A percentile compares a stretch with the other conserved stretches of the same genome.
Conservation (phyloP, 768 basidiomycete genomes). For the Pisolithus tinctorius region DNA sequence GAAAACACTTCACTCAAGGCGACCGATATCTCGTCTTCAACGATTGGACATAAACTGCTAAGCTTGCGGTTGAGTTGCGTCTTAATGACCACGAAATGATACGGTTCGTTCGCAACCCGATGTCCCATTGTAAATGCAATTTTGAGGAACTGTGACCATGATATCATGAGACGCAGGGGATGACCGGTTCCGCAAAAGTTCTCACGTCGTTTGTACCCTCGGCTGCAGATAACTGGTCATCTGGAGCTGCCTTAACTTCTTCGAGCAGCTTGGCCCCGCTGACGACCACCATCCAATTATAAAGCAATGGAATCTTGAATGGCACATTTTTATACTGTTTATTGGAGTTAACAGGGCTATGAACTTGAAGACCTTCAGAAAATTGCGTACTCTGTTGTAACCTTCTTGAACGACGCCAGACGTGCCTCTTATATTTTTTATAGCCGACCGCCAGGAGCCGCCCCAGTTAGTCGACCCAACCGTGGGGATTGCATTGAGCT, state of each 20-base stretch:
- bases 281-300: conserved; percentile 35
- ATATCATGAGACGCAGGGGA: neutral
- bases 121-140: conserved; percentile 31
- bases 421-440: neutral
- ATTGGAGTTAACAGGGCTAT: neutral
- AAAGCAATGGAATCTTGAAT: conserved; percentile 22
- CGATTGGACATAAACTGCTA: conserved; percentile 29
- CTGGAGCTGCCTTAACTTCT: conserved; percentile 34
- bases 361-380: neutral
- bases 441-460: neutral
- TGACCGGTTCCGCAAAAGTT: neutral
- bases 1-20: conserved; percentile 35
- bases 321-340: conserved; percentile 18
- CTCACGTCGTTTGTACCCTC: conserved; percentile 31
- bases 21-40: conserved; percentile 38
- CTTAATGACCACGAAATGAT: conserved; percentile 24
- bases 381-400: neutral
- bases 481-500: neutral
- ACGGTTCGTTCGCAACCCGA: conserved; percentile 18
- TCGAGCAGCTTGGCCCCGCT: conserved; percentile 27
- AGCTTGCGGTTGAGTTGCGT: conserved; percentile 33
- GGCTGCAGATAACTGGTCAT: conserved; percentile 30
- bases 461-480: neutral
- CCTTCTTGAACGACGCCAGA: neutral
- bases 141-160: conserved; percentile 27